Evolutionary conservation across 768 basidiomycete species (phyloP).

Genomic region (Mycena pura): DNA sequence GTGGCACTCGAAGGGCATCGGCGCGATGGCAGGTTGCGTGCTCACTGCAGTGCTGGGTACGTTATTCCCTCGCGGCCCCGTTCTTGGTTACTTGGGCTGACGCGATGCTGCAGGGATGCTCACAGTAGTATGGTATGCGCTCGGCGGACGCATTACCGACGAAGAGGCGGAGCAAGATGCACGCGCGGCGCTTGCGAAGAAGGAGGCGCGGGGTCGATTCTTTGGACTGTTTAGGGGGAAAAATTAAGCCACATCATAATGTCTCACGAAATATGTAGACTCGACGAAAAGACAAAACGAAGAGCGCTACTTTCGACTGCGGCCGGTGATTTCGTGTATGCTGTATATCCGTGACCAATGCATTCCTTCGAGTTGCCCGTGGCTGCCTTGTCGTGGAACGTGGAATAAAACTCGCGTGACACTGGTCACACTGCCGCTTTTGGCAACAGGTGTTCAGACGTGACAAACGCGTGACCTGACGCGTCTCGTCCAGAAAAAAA

Average conservation of each 20-base stretch:
- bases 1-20: constrained; percentile 76
- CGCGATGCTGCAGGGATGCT: constrained; percentile 56
- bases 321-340: too few species aligned
- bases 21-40: constrained; percentile 82
- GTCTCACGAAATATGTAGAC: neutral
- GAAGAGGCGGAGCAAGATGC: constrained; percentile 83
- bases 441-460: too few species aligned
- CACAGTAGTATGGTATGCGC: constrained; percentile 85
- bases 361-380: too few species aligned
- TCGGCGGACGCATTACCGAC: constrained; percentile 76
- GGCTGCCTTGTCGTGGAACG: too few species aligned
- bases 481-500: too few species aligned
- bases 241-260: neutral
- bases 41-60: constrained; percentile 74
- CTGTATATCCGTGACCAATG: too few species aligned
- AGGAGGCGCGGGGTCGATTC: constrained; percentile 56
- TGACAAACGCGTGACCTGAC: too few species aligned
- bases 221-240: constrained; percentile 43
- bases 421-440: too few species aligned
- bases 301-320: too few species aligned
- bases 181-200: constrained; percentile 59
- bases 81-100: neutral
- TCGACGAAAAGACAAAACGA: too few species aligned
- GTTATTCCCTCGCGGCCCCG: neutral
- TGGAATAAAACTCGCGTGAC: too few species aligned